Conservation (phyloP, 495 filamentous ascomycete species). For the Neurospora sp. region DNA sequence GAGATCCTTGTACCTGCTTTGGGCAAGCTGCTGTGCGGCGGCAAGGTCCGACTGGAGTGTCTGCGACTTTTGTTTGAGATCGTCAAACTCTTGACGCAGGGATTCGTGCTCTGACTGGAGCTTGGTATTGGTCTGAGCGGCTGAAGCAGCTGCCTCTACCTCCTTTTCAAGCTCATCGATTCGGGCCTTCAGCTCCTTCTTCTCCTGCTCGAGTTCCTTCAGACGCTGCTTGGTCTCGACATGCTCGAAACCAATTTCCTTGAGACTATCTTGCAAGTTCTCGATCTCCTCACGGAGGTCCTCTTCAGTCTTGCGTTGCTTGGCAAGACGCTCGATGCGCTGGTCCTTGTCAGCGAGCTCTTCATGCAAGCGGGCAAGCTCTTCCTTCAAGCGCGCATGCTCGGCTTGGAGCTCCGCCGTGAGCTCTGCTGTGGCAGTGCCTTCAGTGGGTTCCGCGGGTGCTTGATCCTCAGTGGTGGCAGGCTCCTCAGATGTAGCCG, state of each 20-base stretch:
- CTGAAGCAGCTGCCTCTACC: conserved; percentile 29
- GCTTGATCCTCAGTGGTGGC: conserved; percentile 20
- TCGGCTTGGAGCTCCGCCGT: conserved; percentile 19
- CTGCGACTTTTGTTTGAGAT: conserved; percentile 56
- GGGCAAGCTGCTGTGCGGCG: conserved; percentile 75
- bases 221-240: conserved; percentile 74
- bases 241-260: conserved; percentile 66
- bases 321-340: conserved; percentile 54
- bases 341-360: conserved; percentile 61
- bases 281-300: conserved; percentile 80
- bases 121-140: conserved; percentile 31
- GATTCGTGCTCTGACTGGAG: conserved; percentile 48
- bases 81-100: conserved; percentile 62
- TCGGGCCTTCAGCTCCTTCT: conserved; percentile 44
- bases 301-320: conserved; percentile 65
- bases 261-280: conserved; percentile 63
- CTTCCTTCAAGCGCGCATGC: neutral
- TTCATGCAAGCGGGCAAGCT: conserved; percentile 38
- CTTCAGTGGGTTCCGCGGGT: conserved; percentile 15
- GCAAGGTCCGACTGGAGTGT: conserved; percentile 74
- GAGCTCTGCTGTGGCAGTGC: conserved; percentile 19
- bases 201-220: conserved; percentile 41
- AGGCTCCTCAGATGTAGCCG: conserved; percentile 11
- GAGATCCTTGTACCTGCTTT: conserved; percentile 78
- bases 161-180: conserved; percentile 57